Base-by-base conservation (phyloP, 1,139 yeast species). In the Meyerozyma sp. region DNA sequence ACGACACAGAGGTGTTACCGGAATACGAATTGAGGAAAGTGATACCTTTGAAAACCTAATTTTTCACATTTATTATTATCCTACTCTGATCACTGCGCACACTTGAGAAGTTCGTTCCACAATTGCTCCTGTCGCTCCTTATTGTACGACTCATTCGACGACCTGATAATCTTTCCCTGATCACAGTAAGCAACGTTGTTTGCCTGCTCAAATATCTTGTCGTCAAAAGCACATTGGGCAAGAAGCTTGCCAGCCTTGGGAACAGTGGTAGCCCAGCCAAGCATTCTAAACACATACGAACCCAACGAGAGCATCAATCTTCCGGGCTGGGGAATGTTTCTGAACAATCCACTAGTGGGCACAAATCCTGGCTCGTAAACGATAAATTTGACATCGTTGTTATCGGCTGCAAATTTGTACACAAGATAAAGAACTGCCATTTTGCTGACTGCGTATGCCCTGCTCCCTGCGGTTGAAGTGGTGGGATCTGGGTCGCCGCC, bases 331-430 rank as follows among this genome's bases (percentile, higher is more conserved):
- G 5, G 29, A 27, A 11, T 27, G 11, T 42, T 36, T 36, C 45
- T 39, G 10, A 6, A 7, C 21, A 44, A 36, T 2, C 42, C 43
- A 18, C 45, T 36, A 3, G 20, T 25, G 3, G 34, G 36, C 10
- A 42, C 40, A 25, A 42, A 20, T 8, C 47, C 47, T 2, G 48
- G 48, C 13, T 46, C 41, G 27, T 43, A 46, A 20, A 42, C 41
- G 8, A 46, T 14, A 20, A 46, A 42, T 16, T 44, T 40, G n/a
- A 46, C 36, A 2, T 44, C 30, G 1, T 39, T 39, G 32, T 46
- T 29, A n/a, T 32, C 30, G 32, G 36, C 32, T 10, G 47, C 48
- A 32, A 42, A 39, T 23, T 44, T 39, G 29, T 44, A 40, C 11
- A 28, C 23, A n/a, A 44, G 38, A 39, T 46, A 46, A 25, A 44